Evolutionary conservation across 148 eudicot genomes (phyloP).

Genomic region (Vaccinium macrocarpon): DNA sequence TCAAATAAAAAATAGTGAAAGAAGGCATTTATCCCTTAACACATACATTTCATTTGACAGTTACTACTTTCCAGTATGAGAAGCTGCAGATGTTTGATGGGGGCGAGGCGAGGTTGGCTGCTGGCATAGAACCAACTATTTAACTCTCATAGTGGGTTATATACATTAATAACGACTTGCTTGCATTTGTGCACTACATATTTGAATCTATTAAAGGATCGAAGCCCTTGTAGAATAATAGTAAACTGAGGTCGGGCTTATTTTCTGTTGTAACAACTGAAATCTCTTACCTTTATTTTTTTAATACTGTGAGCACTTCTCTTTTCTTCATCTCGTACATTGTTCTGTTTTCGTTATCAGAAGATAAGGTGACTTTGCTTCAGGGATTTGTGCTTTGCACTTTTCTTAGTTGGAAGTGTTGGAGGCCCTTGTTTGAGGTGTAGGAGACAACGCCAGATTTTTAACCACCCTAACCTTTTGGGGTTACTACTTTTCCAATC

Average conservation of each 20-base stretch:
- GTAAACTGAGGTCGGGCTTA: background rate
- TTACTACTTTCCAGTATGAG: too few species aligned
- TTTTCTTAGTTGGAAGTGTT: background rate
- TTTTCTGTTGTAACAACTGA: background rate
- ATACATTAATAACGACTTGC: too few species aligned
- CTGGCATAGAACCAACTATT: too few species aligned
- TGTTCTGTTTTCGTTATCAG: background rate
- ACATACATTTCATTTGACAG: too few species aligned
- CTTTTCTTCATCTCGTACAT: background rate
- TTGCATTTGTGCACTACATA: too few species aligned
- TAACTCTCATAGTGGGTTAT: too few species aligned
- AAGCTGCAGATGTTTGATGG: too few species aligned
- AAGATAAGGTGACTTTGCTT: background rate
- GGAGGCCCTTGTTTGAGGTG: background rate
- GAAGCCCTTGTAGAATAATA: background rate
- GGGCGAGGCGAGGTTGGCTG: too few species aligned
- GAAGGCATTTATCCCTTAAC: too few species aligned
- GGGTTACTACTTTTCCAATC: background rate
- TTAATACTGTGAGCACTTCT: background rate
- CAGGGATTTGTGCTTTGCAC: background rate
- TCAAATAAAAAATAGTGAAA: too few species aligned
- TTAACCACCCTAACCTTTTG: background rate
- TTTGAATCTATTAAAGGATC: background rate
- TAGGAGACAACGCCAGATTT: background rate
- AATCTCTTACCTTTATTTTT: background rate